A percentile compares a stretch with the other conserved stretches of the same genome.
phyloP scores from a whole-genome alignment of 2,329 filamentous ascomycete species.

The Plenodomus biglobosus region DNA sequence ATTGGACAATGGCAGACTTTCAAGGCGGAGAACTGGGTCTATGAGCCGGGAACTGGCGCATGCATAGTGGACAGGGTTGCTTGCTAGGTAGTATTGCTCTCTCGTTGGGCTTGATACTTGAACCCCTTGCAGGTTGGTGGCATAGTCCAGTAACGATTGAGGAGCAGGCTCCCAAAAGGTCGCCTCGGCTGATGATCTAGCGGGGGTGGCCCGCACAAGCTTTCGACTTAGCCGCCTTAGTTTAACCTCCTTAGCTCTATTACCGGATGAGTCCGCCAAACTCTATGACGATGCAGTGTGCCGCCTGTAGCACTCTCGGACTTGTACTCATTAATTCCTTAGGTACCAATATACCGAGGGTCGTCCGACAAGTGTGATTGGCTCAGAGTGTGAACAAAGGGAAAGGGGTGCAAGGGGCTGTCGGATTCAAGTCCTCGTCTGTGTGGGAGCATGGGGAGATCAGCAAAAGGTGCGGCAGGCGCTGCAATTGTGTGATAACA shows the following conservation, averaged over 20 bases:
- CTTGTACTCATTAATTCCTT: neutral
- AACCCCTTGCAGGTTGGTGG: neutral
- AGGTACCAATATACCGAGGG: conserved; percentile 14
- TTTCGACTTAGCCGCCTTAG: neutral
- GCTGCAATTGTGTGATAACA: conserved; percentile 30
- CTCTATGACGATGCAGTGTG: neutral
- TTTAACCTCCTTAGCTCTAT: neutral
- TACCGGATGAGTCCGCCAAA: neutral
- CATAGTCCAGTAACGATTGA: neutral
- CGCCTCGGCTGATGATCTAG: neutral
- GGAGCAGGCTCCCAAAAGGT: neutral
- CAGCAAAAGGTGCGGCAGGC: conserved; percentile 10
- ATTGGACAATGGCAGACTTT: neutral
- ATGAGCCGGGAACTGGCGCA: neutral
- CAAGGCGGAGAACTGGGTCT: neutral
- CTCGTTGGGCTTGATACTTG: too few relatives aligned
- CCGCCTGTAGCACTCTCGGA: neutral
- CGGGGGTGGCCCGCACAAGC: neutral
- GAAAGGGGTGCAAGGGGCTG: conserved; percentile 7
- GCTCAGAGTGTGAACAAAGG: conserved; percentile 2
- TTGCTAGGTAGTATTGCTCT: neutral
- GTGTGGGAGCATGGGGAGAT: conserved; percentile 7
- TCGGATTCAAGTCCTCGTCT: conserved; percentile 12
- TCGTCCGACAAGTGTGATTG: conserved; percentile 4
- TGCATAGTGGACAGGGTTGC: neutral